Base-by-base conservation (phyloP, 768 basidiomycete species). In the Dentipellis fragilis region DNA sequence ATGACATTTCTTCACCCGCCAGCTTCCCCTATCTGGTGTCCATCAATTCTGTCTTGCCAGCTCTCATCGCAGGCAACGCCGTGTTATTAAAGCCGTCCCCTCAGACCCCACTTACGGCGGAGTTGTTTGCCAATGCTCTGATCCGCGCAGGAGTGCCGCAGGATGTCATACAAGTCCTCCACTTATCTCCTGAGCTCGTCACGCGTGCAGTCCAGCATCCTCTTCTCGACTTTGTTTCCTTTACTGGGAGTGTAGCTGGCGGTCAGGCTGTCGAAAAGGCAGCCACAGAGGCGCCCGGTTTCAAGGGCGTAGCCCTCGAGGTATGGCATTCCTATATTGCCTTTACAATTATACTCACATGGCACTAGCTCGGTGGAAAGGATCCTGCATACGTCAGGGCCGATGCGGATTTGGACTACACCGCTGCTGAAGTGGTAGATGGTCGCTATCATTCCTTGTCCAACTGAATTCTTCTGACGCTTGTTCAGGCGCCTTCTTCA, bases 1-100 rank as follows among this genome's bases (percentile, higher is more conserved):
- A 40, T 16, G 22, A 42, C 34, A 54, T 4, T 19, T 22, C 56
- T 29, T 38, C 23, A 6, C 37, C 21, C 10, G 55, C 9, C 64
- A 94, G 89, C 68, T 95, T 80, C 69, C 93, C 93, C 0, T 93
- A 93, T 71, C 83, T 98, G 35, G 85, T 85, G 37, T 82, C 90
- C 38, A 79, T 97, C 69, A 99, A 99, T 70, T 84, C 90, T 3
- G 83, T 98, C 51, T 78, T 99, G 21, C 96, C 96, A 1, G 90
- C 93, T 0, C 74, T 99, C 59, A 74, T 98, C 29, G 83, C 94
- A 5, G 89, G 96, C 34, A 98, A 99, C 67, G 71, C 89, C 0
- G 89, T 97, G 10, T 67, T 99, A 47, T 74, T 98, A 66, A 99
- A 98, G 68, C 95, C 96, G 0, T 95, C 93, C 1, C 96, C 96